Percentiles rank a stretch among this genome's conserved stretches.
These are phyloP conservation scores for Limonomyces culmigenus DNA, from an alignment of 1,284 basidiomycete genomes.

Conservation along the genomic window DNA sequence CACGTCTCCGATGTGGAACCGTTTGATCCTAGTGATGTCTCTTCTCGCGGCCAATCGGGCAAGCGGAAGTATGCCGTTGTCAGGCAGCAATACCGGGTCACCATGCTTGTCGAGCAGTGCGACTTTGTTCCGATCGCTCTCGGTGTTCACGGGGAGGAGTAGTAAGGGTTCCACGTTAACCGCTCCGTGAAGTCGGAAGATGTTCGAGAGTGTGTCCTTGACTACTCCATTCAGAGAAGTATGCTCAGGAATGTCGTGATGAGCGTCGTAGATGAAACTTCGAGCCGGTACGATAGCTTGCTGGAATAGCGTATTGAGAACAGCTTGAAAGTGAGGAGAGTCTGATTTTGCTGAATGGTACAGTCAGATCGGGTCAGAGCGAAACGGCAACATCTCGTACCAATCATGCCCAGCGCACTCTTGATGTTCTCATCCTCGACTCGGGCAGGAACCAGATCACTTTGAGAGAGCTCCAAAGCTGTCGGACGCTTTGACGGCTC, in stretches of 20 bases:
- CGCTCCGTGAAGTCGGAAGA: conserved; percentile 83
- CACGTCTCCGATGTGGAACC: conserved; percentile 70
- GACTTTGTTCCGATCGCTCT: conserved; percentile 42
- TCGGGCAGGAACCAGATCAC: conserved; percentile 55
- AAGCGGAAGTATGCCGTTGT: conserved; percentile 67
- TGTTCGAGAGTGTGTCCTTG: conserved; percentile 53
- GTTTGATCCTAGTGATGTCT: conserved; percentile 69
- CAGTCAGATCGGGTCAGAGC: conserved; percentile 3
- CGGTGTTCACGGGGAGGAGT: conserved; percentile 54
- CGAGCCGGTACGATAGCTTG: conserved; percentile 51
- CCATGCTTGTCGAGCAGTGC: conserved; percentile 72
- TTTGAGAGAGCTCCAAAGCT: conserved; percentile 75
- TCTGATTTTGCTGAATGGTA: conserved; percentile 41
- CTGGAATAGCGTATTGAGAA: conserved; percentile 55
- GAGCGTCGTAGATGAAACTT: conserved; percentile 68
- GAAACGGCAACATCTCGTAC: conserved; percentile 20
- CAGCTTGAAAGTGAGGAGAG: conserved; percentile 55
- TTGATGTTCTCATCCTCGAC: conserved; percentile 79
- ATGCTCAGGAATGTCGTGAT: conserved; percentile 55
- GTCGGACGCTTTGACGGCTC: conserved; percentile 70
- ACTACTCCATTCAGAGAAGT: conserved; percentile 63
- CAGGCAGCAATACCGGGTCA: conserved; percentile 67
- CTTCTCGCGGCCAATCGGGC: conserved; percentile 70
- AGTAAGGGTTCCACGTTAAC: conserved; percentile 75
- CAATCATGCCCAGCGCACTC: conserved; percentile 63